Conservation (phyloP, 495 filamentous ascomycete genomes). For the Podospora tetraspora region DNA sequence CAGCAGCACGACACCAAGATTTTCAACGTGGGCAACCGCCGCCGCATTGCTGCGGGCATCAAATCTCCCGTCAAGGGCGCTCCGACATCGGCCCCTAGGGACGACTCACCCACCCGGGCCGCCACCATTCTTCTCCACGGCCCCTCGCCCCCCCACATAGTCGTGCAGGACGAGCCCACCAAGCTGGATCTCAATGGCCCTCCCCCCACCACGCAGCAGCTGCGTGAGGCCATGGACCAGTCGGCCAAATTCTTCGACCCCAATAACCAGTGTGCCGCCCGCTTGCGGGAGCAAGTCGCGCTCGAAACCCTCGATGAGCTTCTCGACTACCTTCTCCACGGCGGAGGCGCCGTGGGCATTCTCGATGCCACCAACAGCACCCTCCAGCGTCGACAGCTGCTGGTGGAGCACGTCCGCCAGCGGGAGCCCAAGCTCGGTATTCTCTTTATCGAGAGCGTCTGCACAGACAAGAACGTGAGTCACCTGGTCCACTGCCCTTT, state of each 20-base stretch:
- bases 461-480: conserved; percentile 64
- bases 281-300: conserved; percentile 83
- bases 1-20: conserved; percentile 91
- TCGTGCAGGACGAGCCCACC: conserved; percentile 29
- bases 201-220: background rate
- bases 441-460: conserved; percentile 89
- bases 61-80: conserved; percentile 24
- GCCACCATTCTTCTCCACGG: conserved; percentile 48
- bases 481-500: background rate
- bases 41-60: conserved; percentile 69
- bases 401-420: conserved; percentile 76
- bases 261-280: conserved; percentile 72
- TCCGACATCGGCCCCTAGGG: conserved; percentile 19
- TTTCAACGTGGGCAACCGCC: conserved; percentile 92
- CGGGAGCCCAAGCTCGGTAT: conserved; percentile 84
- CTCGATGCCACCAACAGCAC: conserved; percentile 97
- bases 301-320: conserved; percentile 89
- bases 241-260: conserved; percentile 93
- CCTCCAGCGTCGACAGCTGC: conserved; percentile 69
- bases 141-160: conserved; percentile 29
- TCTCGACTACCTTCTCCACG: conserved; percentile 74
- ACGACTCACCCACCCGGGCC: conserved; percentile 38
- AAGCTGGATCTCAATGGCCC: conserved; percentile 30
- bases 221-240: conserved; percentile 66
- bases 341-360: conserved; percentile 91